Percentiles rank a stretch among this genome's conserved stretches.
These are phyloP conservation scores for Hymenotorrendiella dingleyae DNA, from an alignment of 2,329 filamentous ascomycete species.

Conservation along the genomic window DNA sequence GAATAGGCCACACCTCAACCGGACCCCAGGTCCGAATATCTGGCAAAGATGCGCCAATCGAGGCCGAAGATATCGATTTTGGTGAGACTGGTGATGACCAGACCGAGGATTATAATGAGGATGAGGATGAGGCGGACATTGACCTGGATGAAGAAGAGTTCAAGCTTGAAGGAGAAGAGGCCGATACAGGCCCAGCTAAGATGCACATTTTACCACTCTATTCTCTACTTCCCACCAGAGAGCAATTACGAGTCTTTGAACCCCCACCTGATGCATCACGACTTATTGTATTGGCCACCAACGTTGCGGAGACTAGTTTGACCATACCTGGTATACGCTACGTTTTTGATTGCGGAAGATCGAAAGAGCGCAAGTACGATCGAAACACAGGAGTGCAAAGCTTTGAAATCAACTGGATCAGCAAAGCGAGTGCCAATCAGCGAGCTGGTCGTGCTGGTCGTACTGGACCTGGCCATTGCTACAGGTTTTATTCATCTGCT, in stretches of 20 bases:
- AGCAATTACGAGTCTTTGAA: constrained; percentile 89
- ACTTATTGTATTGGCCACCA: constrained; percentile 86
- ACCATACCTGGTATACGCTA: constrained; percentile 94
- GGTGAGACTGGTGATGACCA: constrained; percentile 55
- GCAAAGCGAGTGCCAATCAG: constrained; percentile 91
- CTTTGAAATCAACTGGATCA: constrained; percentile 94
- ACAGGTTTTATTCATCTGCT: constrained; percentile 87
- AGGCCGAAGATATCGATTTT: constrained; percentile 83
- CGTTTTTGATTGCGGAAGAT: constrained; percentile 89
- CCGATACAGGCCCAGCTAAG: constrained; percentile 59
- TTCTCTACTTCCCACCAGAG: constrained; percentile 81
- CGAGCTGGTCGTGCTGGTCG: constrained; percentile 88
- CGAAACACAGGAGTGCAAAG: constrained; percentile 86
- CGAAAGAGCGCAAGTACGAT: constrained; percentile 89
- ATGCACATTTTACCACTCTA: constrained; percentile 92
- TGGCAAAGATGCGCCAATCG: constrained; percentile 70
- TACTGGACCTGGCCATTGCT: constrained; percentile 94
- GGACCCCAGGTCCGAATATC: constrained; percentile 68
- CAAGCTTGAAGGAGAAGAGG: constrained; percentile 56
- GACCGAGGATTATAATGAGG: constrained; percentile 49
- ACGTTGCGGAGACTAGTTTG: constrained; percentile 93
- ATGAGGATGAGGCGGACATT: constrained; percentile 59
- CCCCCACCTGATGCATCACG: constrained; percentile 75
- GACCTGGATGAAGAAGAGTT: constrained; percentile 40
- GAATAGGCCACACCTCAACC: constrained; percentile 40